Conservation (phyloP, 106 monocot genomes). For the Dendrobium officinale region DNA sequence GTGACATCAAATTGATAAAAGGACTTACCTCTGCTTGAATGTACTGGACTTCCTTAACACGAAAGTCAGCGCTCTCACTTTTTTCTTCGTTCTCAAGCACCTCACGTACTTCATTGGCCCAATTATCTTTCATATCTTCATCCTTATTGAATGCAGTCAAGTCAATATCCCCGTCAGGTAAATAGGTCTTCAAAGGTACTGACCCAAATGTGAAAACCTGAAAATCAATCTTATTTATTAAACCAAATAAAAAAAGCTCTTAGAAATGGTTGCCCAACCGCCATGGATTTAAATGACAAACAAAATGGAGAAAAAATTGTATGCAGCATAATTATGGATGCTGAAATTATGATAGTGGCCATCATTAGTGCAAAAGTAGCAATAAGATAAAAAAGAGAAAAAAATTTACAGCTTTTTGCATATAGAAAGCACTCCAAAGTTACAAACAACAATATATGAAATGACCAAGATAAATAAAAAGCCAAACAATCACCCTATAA, state of each 20-base stretch:
- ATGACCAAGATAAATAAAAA: neutral
- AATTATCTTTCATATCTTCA: slow-evolving; percentile 38
- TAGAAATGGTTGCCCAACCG: neutral
- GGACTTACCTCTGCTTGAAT: slow-evolving; percentile 78
- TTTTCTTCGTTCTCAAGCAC: slow-evolving; percentile 64
- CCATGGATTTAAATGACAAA: neutral
- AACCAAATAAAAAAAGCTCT: neutral
- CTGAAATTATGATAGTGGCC: neutral
- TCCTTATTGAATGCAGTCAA: slow-evolving; percentile 50
- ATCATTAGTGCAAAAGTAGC: neutral
- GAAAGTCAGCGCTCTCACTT: slow-evolving; percentile 51
- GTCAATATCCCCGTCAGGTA: slow-evolving; percentile 98
- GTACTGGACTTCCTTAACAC: slow-evolving; percentile 77
- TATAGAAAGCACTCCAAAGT: neutral
- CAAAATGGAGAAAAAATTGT: neutral
- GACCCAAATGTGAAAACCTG: slow-evolving; percentile 93
- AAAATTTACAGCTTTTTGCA: neutral
- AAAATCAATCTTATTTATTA: neutral
- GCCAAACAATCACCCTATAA: no score
- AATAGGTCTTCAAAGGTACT: slow-evolving; percentile 93
- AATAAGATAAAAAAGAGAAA: neutral
- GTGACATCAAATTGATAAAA: neutral
- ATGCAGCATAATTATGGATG: neutral
- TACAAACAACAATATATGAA: neutral
- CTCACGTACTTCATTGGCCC: slow-evolving; percentile 36